A percentile compares a stretch with the other conserved stretches of the same genome.
phyloP scores from a whole-genome alignment of 139 green algal genomes.

The Pedinophyceae sp. region DNA sequence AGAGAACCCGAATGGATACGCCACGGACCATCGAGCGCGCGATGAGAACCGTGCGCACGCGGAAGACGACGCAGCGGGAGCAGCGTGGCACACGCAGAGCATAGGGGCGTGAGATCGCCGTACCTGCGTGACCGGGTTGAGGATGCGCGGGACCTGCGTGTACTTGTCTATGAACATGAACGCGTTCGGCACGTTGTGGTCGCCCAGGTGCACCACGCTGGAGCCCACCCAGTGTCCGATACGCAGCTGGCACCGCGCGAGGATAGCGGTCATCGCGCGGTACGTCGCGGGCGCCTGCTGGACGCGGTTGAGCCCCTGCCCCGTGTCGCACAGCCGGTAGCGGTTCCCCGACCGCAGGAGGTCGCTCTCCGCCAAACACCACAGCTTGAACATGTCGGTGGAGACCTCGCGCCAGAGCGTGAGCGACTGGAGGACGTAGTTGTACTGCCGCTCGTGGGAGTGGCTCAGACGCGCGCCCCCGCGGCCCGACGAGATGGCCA shows the following conservation, averaged over 20 bases:
- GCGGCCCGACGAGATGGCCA: conserved; percentile 36
- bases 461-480: conserved; percentile 69
- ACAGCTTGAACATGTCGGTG: conserved; percentile 69
- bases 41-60: neutral
- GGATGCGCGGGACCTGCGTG: conserved; percentile 77
- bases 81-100: neutral
- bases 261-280: conserved; percentile 51
- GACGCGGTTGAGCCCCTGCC: conserved; percentile 85
- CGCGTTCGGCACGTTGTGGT: conserved; percentile 90
- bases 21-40: too few relatives aligned
- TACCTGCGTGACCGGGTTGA: conserved; percentile 78
- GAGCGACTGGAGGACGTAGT: conserved; percentile 77
- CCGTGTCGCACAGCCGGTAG: conserved; percentile 81
- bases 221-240: conserved; percentile 81
- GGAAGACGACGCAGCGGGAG: neutral
- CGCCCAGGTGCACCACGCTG: conserved; percentile 81
- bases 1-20: too few relatives aligned
- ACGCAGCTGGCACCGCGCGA: conserved; percentile 50
- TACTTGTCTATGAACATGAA: conserved; percentile 97
- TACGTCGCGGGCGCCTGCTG: conserved; percentile 47
- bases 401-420: conserved; percentile 79
- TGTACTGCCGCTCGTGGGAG: conserved; percentile 75
- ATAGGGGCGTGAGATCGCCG: too few relatives aligned
- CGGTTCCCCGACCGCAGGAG: conserved; percentile 54
- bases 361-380: conserved; percentile 65